Conservation (phyloP, 106 monocot species). For the Apostasia shenzhenica region DNA sequence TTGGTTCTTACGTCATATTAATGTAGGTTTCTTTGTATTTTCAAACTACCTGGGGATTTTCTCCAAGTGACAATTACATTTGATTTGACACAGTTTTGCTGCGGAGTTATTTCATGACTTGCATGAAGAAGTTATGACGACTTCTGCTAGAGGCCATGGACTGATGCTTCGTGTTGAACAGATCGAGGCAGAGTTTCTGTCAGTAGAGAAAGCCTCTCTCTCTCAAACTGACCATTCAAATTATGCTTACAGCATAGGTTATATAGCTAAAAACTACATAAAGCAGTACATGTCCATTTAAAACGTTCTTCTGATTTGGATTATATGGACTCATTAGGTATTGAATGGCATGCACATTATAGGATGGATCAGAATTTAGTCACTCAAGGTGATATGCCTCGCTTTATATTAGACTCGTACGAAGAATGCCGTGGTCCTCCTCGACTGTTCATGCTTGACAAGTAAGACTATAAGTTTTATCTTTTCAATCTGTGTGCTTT, state of each 20-base stretch:
- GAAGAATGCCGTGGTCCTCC: conserved; percentile 97
- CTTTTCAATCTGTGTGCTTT: background rate
- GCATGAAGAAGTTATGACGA: conserved; percentile 90
- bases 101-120: conserved; percentile 86
- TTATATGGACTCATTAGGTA: conserved; percentile 31
- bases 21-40: background rate
- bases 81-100: conserved; percentile 61
- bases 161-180: conserved; percentile 85
- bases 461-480: conserved; percentile 32
- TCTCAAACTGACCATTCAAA: conserved; percentile 39
- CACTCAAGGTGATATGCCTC: conserved; percentile 89
- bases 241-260: conserved; percentile 37
- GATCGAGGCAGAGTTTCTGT: conserved; percentile 88
- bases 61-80: background rate
- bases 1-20: background rate
- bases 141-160: conserved; percentile 80
- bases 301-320: background rate
- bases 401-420: conserved; percentile 88
- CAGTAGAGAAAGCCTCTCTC: conserved; percentile 58
- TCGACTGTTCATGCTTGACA: conserved; percentile 79
- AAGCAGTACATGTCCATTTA: background rate
- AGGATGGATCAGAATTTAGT: conserved; percentile 71
- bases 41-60: background rate
- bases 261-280: background rate
- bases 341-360: conserved; percentile 77